These are phyloP conservation scores for Exophiala xenobiotica DNA, from an alignment of 2,329 filamentous ascomycete species.

Conservation along the genomic window DNA sequence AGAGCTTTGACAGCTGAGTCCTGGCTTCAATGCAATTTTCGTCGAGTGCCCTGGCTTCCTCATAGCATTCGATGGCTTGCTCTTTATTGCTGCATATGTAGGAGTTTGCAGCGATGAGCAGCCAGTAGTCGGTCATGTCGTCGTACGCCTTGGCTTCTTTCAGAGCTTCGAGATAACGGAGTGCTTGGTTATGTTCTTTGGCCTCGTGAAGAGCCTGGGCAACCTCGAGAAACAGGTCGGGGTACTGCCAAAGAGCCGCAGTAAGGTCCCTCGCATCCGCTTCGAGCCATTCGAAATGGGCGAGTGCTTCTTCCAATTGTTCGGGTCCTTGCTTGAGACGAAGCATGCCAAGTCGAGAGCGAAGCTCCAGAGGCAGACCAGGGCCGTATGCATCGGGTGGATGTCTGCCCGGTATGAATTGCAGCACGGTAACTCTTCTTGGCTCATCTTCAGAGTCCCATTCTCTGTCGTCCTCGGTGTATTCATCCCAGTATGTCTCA, in stretches of 20 bases:
- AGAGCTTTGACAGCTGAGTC: constrained; percentile 78
- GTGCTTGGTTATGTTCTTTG: constrained; percentile 54
- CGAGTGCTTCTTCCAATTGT: constrained; percentile 68
- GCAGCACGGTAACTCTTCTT: constrained; percentile 61
- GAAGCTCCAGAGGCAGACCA: constrained; percentile 75
- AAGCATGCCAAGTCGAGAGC: constrained; percentile 79
- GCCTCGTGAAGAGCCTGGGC: constrained; percentile 58
- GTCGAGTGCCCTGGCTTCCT: constrained; percentile 71
- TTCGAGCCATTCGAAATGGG: constrained; percentile 69
- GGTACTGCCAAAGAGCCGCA: constrained; percentile 62
- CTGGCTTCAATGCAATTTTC: constrained; percentile 72
- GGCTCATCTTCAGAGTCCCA: constrained; percentile 75
- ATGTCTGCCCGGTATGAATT: constrained; percentile 59
- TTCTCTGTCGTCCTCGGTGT: constrained; percentile 74
- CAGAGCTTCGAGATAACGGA: constrained; percentile 58
- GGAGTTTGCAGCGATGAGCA: constrained; percentile 62
- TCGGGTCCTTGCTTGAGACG: constrained; percentile 69
- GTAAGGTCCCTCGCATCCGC: constrained; percentile 56
- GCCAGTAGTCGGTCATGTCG: constrained; percentile 49
- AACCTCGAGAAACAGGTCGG: constrained; percentile 75
- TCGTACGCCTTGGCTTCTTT: constrained; percentile 47
- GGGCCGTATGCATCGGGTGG: constrained; percentile 64
- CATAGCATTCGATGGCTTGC: constrained; percentile 74
- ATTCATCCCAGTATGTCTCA: constrained; percentile 75
- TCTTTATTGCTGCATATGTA: constrained; percentile 61